phyloP scores from a whole-genome alignment of 768 basidiomycete species.

The Mycena capillaripes region DNA sequence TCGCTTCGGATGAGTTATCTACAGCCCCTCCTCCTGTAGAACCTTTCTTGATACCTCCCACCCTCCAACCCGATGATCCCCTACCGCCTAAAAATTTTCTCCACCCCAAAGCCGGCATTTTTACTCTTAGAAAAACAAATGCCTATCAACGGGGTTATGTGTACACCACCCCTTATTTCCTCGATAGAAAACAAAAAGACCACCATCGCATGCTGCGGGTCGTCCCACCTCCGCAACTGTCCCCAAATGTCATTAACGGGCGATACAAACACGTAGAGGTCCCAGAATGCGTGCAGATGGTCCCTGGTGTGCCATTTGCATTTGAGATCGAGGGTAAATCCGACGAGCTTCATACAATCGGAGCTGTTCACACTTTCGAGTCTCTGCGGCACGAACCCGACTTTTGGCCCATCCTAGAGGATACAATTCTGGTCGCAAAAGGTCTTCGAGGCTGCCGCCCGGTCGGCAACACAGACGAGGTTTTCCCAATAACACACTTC shows the following conservation, averaged over 20 bases:
- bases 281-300: background rate
- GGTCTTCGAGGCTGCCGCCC: background rate
- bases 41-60: background rate
- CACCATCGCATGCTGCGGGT: background rate
- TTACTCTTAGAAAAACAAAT: background rate
- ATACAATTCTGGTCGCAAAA: background rate
- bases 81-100: background rate
- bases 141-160: slow-evolving; percentile 3
- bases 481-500: background rate
- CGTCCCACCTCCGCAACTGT: background rate
- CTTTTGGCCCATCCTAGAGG: background rate
- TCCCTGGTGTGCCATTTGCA: background rate
- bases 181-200: background rate
- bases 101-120: background rate
- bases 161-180: background rate
- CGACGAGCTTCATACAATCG: slow-evolving; percentile 4
- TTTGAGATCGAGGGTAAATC: background rate
- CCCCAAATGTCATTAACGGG: background rate
- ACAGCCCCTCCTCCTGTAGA: background rate
- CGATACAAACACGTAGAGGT: background rate
- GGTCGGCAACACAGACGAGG: background rate
- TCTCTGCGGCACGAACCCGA: slow-evolving; percentile 7
- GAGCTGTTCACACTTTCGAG: background rate
- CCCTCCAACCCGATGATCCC: background rate
- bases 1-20: background rate